Conservation (phyloP, 495 filamentous ascomycete genomes). For the Daldinia bambusicola region DNA sequence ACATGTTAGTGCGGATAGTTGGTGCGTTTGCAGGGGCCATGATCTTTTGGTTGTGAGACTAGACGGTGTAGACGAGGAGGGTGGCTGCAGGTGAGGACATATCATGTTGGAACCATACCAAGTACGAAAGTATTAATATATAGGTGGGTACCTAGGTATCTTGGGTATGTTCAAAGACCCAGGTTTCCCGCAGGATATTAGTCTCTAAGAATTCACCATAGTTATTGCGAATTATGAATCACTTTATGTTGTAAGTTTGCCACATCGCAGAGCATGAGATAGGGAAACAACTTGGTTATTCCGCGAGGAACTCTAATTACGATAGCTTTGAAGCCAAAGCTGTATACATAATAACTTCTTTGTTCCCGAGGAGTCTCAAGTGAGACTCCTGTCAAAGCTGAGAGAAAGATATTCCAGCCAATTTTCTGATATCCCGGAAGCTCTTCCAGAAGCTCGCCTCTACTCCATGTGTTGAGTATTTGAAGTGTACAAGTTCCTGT, state of each 20-base stretch:
- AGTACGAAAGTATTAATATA: not conserved
- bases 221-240: not conserved
- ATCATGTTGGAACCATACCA: not conserved
- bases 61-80: not conserved
- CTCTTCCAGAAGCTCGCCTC: no score
- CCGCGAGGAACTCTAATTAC: no score
- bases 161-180: not conserved
- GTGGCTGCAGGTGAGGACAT: not conserved
- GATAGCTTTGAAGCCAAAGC: no score
- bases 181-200: not conserved
- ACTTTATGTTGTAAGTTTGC: not conserved
- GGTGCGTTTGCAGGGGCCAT: not conserved
- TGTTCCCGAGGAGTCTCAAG: no score
- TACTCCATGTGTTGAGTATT: not conserved
- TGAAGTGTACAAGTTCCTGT: not conserved
- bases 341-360: no score
- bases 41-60: not conserved
- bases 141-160: not conserved
- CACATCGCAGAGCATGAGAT: no score
- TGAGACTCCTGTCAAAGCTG: no score
- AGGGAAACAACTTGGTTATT: no score
- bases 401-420: not conserved
- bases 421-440: no score
- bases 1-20: not conserved
- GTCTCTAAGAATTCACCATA: not conserved